Conservation (phyloP, 176 grass and related monocot species). For the Triticum turgidum region DNA sequence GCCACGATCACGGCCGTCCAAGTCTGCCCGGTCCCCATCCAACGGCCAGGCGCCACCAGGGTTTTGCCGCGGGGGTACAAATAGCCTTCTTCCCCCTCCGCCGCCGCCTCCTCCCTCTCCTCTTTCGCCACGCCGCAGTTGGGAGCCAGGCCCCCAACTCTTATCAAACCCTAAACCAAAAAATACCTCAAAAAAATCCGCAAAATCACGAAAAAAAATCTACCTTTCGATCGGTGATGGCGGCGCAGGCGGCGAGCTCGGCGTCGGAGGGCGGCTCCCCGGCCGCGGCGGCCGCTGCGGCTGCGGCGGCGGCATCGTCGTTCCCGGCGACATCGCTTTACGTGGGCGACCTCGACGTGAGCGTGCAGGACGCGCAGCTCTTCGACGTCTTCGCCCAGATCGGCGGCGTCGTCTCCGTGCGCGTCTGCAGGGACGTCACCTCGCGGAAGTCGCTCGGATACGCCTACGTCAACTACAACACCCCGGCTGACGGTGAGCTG, state of each 20-base stretch:
- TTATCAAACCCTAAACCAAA: constrained; percentile 68
- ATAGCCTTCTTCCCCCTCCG: not conserved
- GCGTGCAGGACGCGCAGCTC: constrained; percentile 84
- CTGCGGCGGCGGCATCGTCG: constrained; percentile 10
- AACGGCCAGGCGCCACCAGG: not conserved
- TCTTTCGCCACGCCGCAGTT: constrained; percentile 32
- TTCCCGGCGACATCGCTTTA: constrained; percentile 85
- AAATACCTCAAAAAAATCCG: constrained; percentile 51
- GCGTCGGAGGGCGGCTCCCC: constrained; percentile 38
- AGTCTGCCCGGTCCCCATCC: not conserved
- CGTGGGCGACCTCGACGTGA: constrained; percentile 83
- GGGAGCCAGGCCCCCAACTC: constrained; percentile 43
- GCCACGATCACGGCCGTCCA: not conserved
- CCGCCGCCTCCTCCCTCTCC: not conserved
- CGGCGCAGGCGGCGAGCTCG: constrained; percentile 33
- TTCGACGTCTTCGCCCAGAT: constrained; percentile 93
- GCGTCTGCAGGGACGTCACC: constrained; percentile 87
- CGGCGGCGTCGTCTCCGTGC: constrained; percentile 82
- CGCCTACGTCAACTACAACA: constrained; percentile 94
- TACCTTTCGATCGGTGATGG: constrained; percentile 15
- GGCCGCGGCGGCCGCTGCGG: not conserved
- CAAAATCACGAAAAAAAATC: constrained; percentile 32
- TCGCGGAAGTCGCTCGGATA: constrained; percentile 88
- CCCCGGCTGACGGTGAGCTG: constrained; percentile 62
- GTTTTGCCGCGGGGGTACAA: constrained; percentile 41